Base-by-base conservation (phyloP, 164 flowering plant species). In the Umbilicus rupestris region DNA sequence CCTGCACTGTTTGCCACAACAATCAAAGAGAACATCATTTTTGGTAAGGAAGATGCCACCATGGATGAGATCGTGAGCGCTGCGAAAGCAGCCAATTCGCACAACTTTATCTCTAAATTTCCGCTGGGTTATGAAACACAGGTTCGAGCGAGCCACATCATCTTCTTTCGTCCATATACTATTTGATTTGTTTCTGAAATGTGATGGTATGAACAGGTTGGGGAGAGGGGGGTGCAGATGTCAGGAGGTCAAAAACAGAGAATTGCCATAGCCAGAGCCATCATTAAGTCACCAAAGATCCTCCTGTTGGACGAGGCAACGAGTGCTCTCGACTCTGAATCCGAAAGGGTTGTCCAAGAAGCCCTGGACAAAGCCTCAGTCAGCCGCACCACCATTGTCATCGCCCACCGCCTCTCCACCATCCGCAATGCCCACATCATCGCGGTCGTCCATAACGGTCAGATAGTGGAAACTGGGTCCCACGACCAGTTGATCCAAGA, bases 201-300 rank as follows among this genome's bases (percentile, higher is more conserved):
- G n/a, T 33, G 9, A 19, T 50, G 57, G 8, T 50, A 20, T 63
- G 31, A 8, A 16, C 74, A 90, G 83, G 92, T 88, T 3, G 97
- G 97, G 0, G 96, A 91, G 71, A 73, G 94, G 66, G 97, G 94
- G 0, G 83, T 84, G 11, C 97, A 88, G 66, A 82, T 91, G 84
- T 91, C 96, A 2, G 97, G 97, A 16, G 97, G 97, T 17, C 92
- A 90, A 47, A 90, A 90, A 68, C 97, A 90, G 67, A 83, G 97
- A 64, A 87, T 90, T 16, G 95, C 95, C n/a, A 90, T 90, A 2
- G 97, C 97, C 3, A 26, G 91, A 66, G 97, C 97, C 2, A 58
- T 89, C 42, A 80, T 91, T 50, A 91, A 84, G 62, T 73, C 82
- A 3, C 97, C 97, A 0, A 68, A 70, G 66, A 83, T 91, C 44